Evolutionary conservation across 169 alveolate genomes (phyloP), one percentile per base, ranked within the genome.

Genomic region (Condylostoma magnum): DNA sequence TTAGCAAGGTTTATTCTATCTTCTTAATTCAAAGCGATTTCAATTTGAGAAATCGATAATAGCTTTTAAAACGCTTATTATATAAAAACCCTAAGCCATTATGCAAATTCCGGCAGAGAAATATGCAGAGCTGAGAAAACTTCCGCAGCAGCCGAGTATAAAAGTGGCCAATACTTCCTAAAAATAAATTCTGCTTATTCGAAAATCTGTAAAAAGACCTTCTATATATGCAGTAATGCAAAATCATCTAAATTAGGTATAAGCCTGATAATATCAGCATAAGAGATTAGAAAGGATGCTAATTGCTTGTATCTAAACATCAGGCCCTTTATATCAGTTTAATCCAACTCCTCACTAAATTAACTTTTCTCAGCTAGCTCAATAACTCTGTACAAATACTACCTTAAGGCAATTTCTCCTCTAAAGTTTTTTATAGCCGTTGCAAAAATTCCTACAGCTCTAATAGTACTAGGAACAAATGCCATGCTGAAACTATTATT

Each of bases 391-490:
- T 69, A 69, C 36, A 81, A 52, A 65, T 53, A 47, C n/a, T 20
- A 15, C 37, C 54, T 43, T 10, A 81, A 55, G 28, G 57, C 18
- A 6, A 56, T 78, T 37, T 79, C 85, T 6, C 85, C 82, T 55
- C 36, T 43, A 34, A 67, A 50, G 3, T 34, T 56, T 28, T 34
- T 12, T 0, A 79, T 83, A 5, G 84, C 87, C 52, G 58, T 69
- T 6, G 86, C 69, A 27, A 83, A 76, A 22, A 83, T 80, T 5
- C 90, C 90, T 22, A 83, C 77, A 37, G 72, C 73, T 38, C 76
- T 75, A 30, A 81, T 69, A n/a, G 80, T 75, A 4, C 71, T 31
- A 20, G 78, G 53, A 10, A 72, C 57, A 4, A 58, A 27, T 2
- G 51, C 58, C 20, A 28, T 57, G 8, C 10, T 15, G 6, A 12